A percentile compares a stretch with the other conserved stretches of the same genome.
Conservation (phyloP, 2,329 filamentous ascomycete genomes). For the Kalmusia sp. region DNA sequence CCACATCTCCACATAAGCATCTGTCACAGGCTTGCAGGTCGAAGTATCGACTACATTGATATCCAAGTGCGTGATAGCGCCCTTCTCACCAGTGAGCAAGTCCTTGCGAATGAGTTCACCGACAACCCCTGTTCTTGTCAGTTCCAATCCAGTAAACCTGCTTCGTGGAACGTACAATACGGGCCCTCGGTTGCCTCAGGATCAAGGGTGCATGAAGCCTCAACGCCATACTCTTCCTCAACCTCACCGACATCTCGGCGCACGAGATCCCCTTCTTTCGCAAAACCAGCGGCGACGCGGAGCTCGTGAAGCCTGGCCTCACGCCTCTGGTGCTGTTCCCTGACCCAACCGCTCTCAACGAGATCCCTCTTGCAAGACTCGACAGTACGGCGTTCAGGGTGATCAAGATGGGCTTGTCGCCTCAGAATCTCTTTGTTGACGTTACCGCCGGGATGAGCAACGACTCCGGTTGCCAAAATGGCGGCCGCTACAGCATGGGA, state of each 20-base stretch:
- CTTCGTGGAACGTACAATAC: conserved; percentile 33
- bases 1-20: conserved; percentile 63
- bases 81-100: conserved; percentile 57
- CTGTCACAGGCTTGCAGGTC: conserved; percentile 59
- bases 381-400: conserved; percentile 48
- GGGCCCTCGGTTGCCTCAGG: conserved; percentile 42
- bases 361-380: conserved; percentile 40
- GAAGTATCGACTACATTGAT: conserved; percentile 62
- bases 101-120: conserved; percentile 60
- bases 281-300: conserved; percentile 45
- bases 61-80: conserved; percentile 59
- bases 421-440: conserved; percentile 38
- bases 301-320: conserved; percentile 46
- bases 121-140: conserved; percentile 43
- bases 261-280: conserved; percentile 35
- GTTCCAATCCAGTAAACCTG: background rate
- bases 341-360: conserved; percentile 39
- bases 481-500: conserved; percentile 29
- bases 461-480: conserved; percentile 32
- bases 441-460: conserved; percentile 52
- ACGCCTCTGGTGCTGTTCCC: conserved; percentile 46
- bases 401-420: conserved; percentile 42
- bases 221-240: conserved; percentile 32
- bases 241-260: conserved; percentile 36
- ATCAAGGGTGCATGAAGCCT: conserved; percentile 41